phyloP scores from a whole-genome alignment of 805 yeast species.

The Pachysolen tannophilus region DNA sequence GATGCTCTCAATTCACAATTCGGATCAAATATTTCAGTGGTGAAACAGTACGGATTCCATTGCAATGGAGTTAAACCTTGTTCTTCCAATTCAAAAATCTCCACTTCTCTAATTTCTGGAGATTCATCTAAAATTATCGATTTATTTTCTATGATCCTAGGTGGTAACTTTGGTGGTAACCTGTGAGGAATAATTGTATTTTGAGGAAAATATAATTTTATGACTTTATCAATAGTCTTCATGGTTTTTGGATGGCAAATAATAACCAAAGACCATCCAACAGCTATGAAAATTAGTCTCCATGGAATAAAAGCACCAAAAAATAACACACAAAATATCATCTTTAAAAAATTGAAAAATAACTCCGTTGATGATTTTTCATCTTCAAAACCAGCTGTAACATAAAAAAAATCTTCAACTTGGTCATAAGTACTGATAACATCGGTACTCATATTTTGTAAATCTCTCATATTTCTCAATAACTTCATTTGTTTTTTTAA shows the following conservation, averaged over 20 bases:
- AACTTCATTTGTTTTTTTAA: constrained; percentile 25
- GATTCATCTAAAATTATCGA: constrained; percentile 66
- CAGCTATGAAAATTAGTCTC: constrained; percentile 44
- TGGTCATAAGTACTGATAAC: constrained; percentile 41
- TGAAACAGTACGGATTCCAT: constrained; percentile 56
- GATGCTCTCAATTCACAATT: constrained; percentile 36
- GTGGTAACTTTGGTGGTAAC: constrained; percentile 19
- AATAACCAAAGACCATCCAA: constrained; percentile 49
- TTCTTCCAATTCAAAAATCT: constrained; percentile 68
- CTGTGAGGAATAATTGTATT: constrained; percentile 10
- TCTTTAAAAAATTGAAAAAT: constrained; percentile 34
- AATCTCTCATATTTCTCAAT: constrained; percentile 59
- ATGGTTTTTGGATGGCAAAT: constrained; percentile 53
- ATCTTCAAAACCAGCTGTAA: constrained; percentile 63
- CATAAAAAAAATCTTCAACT: constrained; percentile 47
- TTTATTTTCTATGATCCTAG: constrained; percentile 28
- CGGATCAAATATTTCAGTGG: constrained; percentile 46
- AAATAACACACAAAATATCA: constrained; percentile 29
- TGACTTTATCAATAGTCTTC: constrained; percentile 16
- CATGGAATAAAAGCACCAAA: constrained; percentile 55
- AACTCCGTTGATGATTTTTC: constrained; percentile 59
- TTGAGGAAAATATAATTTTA: constrained; percentile 9
- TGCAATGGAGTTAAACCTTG: constrained; percentile 50
- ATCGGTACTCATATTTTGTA: constrained; percentile 57
- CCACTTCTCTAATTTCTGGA: constrained; percentile 56